Percentiles rank a stretch among this genome's conserved stretches.
Conservation (phyloP, 2,329 filamentous ascomycete genomes). For the Sclerotinia nivalis region DNA sequence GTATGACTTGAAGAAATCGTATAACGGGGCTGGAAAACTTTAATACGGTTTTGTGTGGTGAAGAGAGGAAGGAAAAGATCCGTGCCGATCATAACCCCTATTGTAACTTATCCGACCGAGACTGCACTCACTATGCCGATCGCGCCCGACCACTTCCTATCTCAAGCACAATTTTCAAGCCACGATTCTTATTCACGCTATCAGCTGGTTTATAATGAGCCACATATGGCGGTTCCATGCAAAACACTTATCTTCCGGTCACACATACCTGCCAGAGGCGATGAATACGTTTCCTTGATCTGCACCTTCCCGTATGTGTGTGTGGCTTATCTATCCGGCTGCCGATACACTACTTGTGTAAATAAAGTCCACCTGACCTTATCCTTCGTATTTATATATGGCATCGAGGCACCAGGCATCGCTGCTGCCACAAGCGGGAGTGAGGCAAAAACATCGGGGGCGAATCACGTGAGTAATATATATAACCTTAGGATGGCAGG, state of each 20-base stretch:
- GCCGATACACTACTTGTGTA: not conserved
- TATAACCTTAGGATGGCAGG: not conserved
- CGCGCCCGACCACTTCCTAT: not conserved
- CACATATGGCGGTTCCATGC: slow-evolving; percentile 5
- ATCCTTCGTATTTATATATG: not conserved
- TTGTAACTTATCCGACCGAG: slow-evolving; percentile 14
- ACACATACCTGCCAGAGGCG: not conserved
- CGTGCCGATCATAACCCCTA: slow-evolving; percentile 13
- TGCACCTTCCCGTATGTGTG: not conserved
- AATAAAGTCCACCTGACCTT: not conserved
- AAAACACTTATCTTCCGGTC: not conserved
- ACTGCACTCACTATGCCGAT: not conserved
- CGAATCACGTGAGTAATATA: not conserved
- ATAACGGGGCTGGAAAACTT: no score
- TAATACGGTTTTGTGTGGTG: not conserved
- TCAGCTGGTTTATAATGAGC: not conserved
- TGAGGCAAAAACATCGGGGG: no score
- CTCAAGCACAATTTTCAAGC: not conserved
- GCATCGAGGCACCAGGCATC: no score
- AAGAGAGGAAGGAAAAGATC: not conserved
- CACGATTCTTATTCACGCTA: not conserved
- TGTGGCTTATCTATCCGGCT: not conserved
- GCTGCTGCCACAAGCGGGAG: not conserved
- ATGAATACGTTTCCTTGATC: not conserved
- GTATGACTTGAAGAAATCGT: no score